Conservation (phyloP, 179 eudicot species). For the Patellifolia procumbens region DNA sequence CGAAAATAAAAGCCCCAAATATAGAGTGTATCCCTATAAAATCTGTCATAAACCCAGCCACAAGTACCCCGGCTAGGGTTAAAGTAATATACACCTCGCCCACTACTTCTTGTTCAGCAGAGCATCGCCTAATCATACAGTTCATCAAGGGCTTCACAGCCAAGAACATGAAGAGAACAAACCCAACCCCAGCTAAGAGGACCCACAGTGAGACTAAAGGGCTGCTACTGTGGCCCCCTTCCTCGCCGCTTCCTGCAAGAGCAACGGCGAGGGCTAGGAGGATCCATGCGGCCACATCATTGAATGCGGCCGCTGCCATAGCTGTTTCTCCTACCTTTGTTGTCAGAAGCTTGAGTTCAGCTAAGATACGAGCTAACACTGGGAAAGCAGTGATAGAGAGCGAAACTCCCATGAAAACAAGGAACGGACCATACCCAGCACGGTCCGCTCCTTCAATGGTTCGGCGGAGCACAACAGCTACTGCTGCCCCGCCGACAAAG, state of each 20-base stretch:
- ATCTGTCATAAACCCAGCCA: conserved; percentile 45
- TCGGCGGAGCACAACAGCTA: conserved; percentile 28
- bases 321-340: conserved; percentile 40
- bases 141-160: conserved; percentile 35
- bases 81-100: conserved; percentile 36
- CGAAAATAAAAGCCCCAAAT: conserved; percentile 59
- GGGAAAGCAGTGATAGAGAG: conserved; percentile 49
- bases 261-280: conserved; percentile 55
- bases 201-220: conserved; percentile 47
- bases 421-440: conserved; percentile 25
- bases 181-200: conserved; percentile 37
- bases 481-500: conserved; percentile 27
- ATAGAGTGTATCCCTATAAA: conserved; percentile 59
- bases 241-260: conserved; percentile 38
- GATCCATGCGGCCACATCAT: conserved; percentile 62
- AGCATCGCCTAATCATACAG: conserved; percentile 30
- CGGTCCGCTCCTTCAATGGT: conserved; percentile 21
- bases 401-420: conserved; percentile 39
- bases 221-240: conserved; percentile 27
- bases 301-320: conserved; percentile 64
- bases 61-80: conserved; percentile 40
- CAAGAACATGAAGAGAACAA: conserved; percentile 33
- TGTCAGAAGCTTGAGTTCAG: conserved; percentile 41
- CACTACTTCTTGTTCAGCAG: conserved; percentile 27
- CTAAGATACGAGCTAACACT: conserved; percentile 38